Conservation (phyloP, 148 eudicot species). For the Amaranthus cruentus region DNA sequence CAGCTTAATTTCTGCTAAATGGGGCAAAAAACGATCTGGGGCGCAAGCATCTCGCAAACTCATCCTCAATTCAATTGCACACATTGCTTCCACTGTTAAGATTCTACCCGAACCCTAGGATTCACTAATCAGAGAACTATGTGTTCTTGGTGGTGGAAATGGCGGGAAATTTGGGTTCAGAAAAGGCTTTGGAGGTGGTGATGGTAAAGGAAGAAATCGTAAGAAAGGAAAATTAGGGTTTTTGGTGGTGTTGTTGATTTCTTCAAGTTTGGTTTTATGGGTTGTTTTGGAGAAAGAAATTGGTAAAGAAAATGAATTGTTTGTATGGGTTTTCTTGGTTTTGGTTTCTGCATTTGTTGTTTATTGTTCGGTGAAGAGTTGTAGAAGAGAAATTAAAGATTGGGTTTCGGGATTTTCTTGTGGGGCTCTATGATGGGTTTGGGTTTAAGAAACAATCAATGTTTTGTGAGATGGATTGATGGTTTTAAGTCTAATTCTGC, state of each 20-base stretch:
- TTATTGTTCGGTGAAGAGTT: conserved; percentile 28
- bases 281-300: conserved; percentile 35
- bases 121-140: conserved; percentile 39
- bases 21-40: conserved; percentile 42
- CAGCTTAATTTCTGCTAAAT: conserved; percentile 32
- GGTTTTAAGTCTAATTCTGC: conserved; percentile 20
- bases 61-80: conserved; percentile 40
- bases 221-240: conserved; percentile 36
- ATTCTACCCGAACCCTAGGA: conserved; percentile 63
- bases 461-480: conserved; percentile 32
- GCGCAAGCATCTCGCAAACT: conserved; percentile 32
- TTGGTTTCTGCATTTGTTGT: conserved; percentile 27
- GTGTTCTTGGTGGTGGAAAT: conserved; percentile 38
- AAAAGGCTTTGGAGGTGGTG: conserved; percentile 46
- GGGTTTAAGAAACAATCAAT: conserved; percentile 35
- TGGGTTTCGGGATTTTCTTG: conserved; percentile 66
- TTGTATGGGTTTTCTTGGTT: conserved; percentile 26
- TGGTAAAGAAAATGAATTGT: conserved; percentile 19
- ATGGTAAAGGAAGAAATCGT: conserved; percentile 38
- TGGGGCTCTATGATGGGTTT: conserved; percentile 54
- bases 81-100: conserved; percentile 47
- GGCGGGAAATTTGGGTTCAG: conserved; percentile 45
- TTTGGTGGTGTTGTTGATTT: conserved; percentile 34
- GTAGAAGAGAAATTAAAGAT: conserved; percentile 41
- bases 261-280: conserved; percentile 36